These are phyloP conservation scores for Yarrowia sp. DNA, from an alignment of 805 yeast species.

Conservation along the genomic window DNA sequence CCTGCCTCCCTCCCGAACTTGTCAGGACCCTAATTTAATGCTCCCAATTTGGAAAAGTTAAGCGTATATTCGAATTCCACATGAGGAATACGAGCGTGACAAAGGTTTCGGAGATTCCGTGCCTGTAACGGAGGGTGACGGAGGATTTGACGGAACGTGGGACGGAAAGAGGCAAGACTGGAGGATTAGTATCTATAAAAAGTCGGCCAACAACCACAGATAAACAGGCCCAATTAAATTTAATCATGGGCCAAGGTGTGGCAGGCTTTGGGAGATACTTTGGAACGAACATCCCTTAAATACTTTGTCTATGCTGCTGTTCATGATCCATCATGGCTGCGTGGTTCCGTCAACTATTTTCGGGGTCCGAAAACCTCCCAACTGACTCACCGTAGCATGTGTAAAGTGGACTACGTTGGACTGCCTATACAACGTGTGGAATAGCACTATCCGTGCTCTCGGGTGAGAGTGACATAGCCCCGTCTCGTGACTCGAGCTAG, in stretches of 20 bases:
- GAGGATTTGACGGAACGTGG: slow-evolving; percentile 12
- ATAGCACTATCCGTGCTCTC: not conserved
- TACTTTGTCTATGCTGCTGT: too few species aligned
- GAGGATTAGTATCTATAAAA: too few species aligned
- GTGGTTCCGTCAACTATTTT: not conserved
- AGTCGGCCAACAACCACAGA: too few species aligned
- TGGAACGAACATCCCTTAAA: too few species aligned
- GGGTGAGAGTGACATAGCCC: not conserved
- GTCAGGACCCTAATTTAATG: not conserved
- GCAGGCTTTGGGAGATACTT: too few species aligned
- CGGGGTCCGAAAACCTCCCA: not conserved
- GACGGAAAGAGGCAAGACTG: too few species aligned
- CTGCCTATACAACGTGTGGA: not conserved
- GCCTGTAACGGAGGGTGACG: slow-evolving; percentile 3
- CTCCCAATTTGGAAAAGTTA: slow-evolving; percentile 20
- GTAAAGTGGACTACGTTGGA: not conserved
- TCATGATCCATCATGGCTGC: too few species aligned
- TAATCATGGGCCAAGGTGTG: too few species aligned
- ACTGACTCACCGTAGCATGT: not conserved
- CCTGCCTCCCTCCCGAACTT: slow-evolving; percentile 25
- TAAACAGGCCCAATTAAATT: too few species aligned
- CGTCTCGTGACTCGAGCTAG: slow-evolving; percentile 10
- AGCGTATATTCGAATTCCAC: slow-evolving; percentile 17
- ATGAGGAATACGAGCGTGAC: slow-evolving; percentile 18
- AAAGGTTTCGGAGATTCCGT: slow-evolving; percentile 17